A percentile compares a stretch with the other conserved stretches of the same genome.
These are phyloP conservation scores for Trichoderma arundinaceum DNA, from an alignment of 2,329 filamentous ascomycete genomes.

Conservation along the genomic window DNA sequence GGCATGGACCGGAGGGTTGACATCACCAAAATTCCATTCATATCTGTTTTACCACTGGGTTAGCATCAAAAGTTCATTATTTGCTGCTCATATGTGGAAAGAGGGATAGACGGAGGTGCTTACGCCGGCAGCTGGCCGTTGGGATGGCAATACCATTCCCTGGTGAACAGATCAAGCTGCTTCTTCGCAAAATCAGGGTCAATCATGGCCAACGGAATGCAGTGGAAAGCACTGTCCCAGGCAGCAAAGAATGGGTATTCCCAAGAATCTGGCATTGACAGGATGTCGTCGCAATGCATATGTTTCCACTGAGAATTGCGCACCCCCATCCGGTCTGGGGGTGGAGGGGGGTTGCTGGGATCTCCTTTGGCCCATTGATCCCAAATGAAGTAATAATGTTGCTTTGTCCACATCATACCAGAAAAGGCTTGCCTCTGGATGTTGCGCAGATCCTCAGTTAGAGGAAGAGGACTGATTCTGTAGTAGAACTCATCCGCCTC, in stretches of 20 bases:
- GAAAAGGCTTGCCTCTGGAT: slow-evolving; percentile 94
- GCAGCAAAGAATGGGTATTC: slow-evolving; percentile 98
- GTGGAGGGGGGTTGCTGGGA: slow-evolving; percentile 84
- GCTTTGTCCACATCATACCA: slow-evolving; percentile 99
- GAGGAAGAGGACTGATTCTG: slow-evolving; percentile 88
- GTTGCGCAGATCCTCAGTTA: slow-evolving; percentile 91
- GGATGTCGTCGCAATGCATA: slow-evolving; percentile 89
- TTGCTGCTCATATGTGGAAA: background rate
- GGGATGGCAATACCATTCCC: slow-evolving; percentile 99
- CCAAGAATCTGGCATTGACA: slow-evolving; percentile 99
- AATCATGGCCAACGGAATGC: slow-evolving; percentile 94
- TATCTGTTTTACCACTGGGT: slow-evolving; percentile 52
- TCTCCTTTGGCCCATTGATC: slow-evolving; percentile 98
- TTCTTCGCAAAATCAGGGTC: slow-evolving; percentile 98
- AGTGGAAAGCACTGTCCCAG: slow-evolving; percentile 97
- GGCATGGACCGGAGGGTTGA: slow-evolving; percentile 94
- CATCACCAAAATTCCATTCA: slow-evolving; percentile 98
- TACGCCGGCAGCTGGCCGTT: slow-evolving; percentile 93
- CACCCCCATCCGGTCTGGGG: slow-evolving; percentile 76
- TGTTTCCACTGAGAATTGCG: slow-evolving; percentile 93
- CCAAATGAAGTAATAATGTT: slow-evolving; percentile 96
- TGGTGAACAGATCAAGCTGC: slow-evolving; percentile 91
- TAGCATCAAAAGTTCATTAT: slow-evolving; percentile 14
- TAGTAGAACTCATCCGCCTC: slow-evolving; percentile 98
- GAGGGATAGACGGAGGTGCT: slow-evolving; percentile 38